phyloP scores from a whole-genome alignment of 768 basidiomycete genomes.

The Leccinum rimulosum region DNA sequence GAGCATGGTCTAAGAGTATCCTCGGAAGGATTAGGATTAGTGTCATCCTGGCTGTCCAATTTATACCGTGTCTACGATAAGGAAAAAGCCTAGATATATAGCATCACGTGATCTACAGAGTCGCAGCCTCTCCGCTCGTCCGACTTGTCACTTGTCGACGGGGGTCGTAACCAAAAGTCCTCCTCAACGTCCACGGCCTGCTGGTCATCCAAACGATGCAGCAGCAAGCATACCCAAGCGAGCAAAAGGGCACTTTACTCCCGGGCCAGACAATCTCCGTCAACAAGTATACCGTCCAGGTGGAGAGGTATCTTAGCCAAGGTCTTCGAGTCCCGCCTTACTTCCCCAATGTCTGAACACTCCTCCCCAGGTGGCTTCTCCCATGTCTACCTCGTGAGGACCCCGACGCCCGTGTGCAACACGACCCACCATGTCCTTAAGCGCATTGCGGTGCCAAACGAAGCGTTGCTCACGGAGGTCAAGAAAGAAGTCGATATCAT shows the following conservation, averaged over 20 bases:
- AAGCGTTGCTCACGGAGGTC: slow-evolving; percentile 87
- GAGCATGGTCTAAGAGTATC: slow-evolving; percentile 8
- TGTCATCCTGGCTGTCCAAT: slow-evolving; percentile 3
- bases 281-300: slow-evolving; percentile 85
- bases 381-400: slow-evolving; percentile 93
- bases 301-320: slow-evolving; percentile 95
- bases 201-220: slow-evolving; percentile 25
- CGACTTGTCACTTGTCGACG: neutral
- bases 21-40: neutral
- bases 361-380: slow-evolving; percentile 83
- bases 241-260: slow-evolving; percentile 65
- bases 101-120: slow-evolving; percentile 15
- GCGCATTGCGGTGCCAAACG: slow-evolving; percentile 89
- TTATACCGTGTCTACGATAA: neutral
- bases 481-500: slow-evolving; percentile 99
- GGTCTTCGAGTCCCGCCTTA: slow-evolving; percentile 43
- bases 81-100: neutral
- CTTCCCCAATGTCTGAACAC: slow-evolving; percentile 11
- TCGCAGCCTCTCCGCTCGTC: neutral
- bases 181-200: neutral
- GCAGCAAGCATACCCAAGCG: slow-evolving; percentile 41
- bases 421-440: slow-evolving; percentile 97
- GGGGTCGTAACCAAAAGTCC: neutral
- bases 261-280: slow-evolving; percentile 88
- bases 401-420: slow-evolving; percentile 81